A percentile compares a stretch with the other conserved stretches of the same genome.
These are phyloP conservation scores for Orychophragmus violaceus DNA, from an alignment of 345 rosid genomes.

Conservation along the genomic window DNA sequence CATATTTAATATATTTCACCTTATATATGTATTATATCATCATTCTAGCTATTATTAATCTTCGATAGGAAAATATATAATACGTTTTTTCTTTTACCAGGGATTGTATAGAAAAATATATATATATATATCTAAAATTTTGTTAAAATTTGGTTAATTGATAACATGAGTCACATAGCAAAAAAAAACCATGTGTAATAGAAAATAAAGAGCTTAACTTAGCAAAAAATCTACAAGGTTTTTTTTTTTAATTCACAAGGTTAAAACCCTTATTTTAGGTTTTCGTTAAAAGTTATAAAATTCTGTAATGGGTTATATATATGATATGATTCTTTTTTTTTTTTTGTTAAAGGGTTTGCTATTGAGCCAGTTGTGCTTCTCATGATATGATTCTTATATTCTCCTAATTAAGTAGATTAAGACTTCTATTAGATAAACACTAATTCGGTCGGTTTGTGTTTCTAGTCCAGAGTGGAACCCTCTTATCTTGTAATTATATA, in stretches of 20 bases:
- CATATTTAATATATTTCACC: too few relatives aligned
- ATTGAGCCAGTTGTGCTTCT: too few relatives aligned
- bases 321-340: not conserved
- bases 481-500: not conserved
- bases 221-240: not conserved
- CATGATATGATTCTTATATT: not conserved
- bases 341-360: too few relatives aligned
- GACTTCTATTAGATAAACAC: not conserved
- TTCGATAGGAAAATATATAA: not conserved
- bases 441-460: not conserved
- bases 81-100: not conserved
- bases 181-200: not conserved
- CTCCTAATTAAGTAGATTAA: not conserved
- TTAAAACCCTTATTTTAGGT: not conserved
- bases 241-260: not conserved
- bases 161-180: not conserved
- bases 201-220: not conserved
- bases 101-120: not conserved
- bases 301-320: not conserved
- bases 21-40: not conserved
- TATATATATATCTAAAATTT: not conserved
- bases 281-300: not conserved
- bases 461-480: not conserved
- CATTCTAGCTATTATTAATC: not conserved
- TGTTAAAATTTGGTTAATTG: not conserved